Evolutionary conservation across 805 yeast genomes (phyloP), one percentile per base, ranked within the genome.

Genomic region (Candida adriatica): DNA sequence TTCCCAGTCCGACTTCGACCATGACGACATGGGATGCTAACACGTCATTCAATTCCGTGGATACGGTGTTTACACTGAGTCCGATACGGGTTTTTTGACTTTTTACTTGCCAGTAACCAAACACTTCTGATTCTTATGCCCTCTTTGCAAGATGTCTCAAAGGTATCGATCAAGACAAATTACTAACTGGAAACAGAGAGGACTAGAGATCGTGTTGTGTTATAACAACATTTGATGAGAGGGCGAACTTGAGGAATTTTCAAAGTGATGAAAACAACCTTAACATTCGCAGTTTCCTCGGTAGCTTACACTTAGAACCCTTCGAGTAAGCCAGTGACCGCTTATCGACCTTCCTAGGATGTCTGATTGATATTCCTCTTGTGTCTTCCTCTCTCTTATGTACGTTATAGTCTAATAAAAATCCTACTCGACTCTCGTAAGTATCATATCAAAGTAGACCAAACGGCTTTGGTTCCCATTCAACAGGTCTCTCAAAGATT

Each of bases 271-370:
- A 80, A 75, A 66, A 66, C 62, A 61, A 77, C 79, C 67, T 66
- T 62, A 70, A 79, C 92, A 80, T 80, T 81, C 92, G 90, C 92
- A 81, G 92, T 81, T 80, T 81, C 88, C 90, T 74, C 92, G 92
- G 88, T 79, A 81, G 83, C 75, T 68, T 75, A 77, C 87, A 70
- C 62, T 63, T 63, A 86, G 80, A 79, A 88, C 88, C 82, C 80
- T 68, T 78, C 39, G 60, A 79, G 75, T 36, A 69, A 67, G 73
- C 61, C 86, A 64, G 87, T 81, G 88, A 79, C 88, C 90, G 92
- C 85, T 68, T 68, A 39, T 56, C 53, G 72, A 68, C 84, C 90
- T 80, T 81, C 90, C 88, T 75, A 77, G 92, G 88, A 81, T 80
- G 92, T 81, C 92, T 80, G 92, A 81, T 75, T 49, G 42, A 31